These are phyloP conservation scores for Sinapis alba DNA, from an alignment of 441 rosid genomes.

Conservation along the genomic window DNA sequence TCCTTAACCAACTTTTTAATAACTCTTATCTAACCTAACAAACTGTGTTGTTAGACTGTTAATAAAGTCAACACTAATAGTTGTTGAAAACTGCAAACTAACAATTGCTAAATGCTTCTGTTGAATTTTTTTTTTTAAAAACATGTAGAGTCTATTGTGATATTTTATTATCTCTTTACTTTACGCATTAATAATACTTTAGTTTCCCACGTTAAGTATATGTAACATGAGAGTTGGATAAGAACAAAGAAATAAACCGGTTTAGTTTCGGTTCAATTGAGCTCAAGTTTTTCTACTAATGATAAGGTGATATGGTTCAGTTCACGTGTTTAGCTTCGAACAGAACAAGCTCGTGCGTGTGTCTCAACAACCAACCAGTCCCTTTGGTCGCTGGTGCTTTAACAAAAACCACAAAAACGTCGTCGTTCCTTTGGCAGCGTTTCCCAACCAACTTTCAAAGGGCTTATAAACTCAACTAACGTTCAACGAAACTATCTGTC, in stretches of 20 bases:
- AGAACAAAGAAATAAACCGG: neutral
- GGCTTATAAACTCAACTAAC: conserved; percentile 29
- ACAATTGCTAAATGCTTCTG: neutral
- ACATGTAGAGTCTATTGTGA: neutral
- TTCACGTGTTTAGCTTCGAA: conserved; percentile 25
- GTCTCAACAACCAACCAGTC: conserved; percentile 31
- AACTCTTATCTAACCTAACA: conserved; percentile 3
- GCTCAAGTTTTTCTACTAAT: neutral
- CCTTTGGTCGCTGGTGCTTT: conserved; percentile 3
- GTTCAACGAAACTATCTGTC: conserved; percentile 24
- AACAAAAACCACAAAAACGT: conserved; percentile 9
- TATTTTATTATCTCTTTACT: neutral
- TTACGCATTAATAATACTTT: neutral
- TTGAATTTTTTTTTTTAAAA: too few species aligned
- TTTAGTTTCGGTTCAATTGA: neutral
- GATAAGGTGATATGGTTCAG: neutral
- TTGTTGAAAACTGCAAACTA: conserved; percentile 10
- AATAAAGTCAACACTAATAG: conserved; percentile 8
- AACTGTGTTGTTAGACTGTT: conserved; percentile 22
- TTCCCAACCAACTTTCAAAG: conserved; percentile 38
- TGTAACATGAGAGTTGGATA: too few species aligned
- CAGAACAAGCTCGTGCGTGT: conserved; percentile 21
- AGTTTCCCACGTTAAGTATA: too few species aligned
- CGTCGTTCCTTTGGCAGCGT: neutral
- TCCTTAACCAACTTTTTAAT: neutral